These are phyloP conservation scores for Didymella glomerata DNA, from an alignment of 2,329 filamentous ascomycete species.

Conservation along the genomic window DNA sequence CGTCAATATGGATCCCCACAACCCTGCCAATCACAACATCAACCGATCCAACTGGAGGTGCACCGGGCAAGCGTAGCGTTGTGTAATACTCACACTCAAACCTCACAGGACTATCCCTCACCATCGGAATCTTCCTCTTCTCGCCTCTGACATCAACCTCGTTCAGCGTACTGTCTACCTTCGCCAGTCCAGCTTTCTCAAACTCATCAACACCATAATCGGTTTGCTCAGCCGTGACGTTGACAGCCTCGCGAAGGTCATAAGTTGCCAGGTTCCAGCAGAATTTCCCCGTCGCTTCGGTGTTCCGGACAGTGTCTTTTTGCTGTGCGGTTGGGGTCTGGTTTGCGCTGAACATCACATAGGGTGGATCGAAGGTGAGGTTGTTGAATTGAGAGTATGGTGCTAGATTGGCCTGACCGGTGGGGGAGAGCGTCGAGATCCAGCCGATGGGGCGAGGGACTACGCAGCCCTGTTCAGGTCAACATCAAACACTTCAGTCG, in stretches of 20 bases:
- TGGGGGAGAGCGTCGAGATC: slow-evolving; percentile 64
- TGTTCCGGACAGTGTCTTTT: slow-evolving; percentile 67
- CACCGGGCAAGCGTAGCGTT: slow-evolving; percentile 64
- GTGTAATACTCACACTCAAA: slow-evolving; percentile 67
- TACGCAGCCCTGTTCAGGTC: slow-evolving; percentile 59
- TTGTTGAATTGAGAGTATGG: slow-evolving; percentile 71
- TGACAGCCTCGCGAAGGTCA: slow-evolving; percentile 64
- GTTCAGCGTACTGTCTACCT: slow-evolving; percentile 54
- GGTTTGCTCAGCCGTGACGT: slow-evolving; percentile 62
- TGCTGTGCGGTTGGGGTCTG: slow-evolving; percentile 57
- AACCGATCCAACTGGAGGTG: slow-evolving; percentile 65
- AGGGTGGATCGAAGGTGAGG: slow-evolving; percentile 69
- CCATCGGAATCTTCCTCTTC: slow-evolving; percentile 60
- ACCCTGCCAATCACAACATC: slow-evolving; percentile 67
- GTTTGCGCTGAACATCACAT: slow-evolving; percentile 69
- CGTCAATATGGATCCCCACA: slow-evolving; percentile 65
- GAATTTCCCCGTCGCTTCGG: slow-evolving; percentile 64
- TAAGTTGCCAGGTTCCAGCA: slow-evolving; percentile 69
- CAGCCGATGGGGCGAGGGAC: slow-evolving; percentile 69
- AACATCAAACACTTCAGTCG: too few relatives aligned
- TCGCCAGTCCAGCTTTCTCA: slow-evolving; percentile 58
- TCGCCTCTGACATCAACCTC: slow-evolving; percentile 40
- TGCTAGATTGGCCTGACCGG: slow-evolving; percentile 63
- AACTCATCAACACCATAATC: slow-evolving; percentile 65
- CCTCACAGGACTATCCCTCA: slow-evolving; percentile 62